Base-by-base conservation (phyloP, 495 filamentous ascomycete species). In the Opeltia flavorubescens region DNA sequence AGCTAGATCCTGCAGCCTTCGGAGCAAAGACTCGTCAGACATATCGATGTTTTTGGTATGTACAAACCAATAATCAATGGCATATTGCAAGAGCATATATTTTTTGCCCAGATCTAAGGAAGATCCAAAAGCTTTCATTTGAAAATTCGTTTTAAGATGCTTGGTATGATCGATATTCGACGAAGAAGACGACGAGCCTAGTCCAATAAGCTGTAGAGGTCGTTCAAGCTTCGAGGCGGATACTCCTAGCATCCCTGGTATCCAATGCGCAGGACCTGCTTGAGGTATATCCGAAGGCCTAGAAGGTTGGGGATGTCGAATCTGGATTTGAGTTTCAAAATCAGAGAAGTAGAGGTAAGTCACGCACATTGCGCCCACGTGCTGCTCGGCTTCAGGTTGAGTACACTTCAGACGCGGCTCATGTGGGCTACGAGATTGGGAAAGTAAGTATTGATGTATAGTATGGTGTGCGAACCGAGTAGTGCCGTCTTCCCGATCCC, bases 401-500 rank as follows among this genome's bases (percentile, higher is more conserved):
- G 9, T 6, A 12, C 39, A 40, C 18, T 46, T 15, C 21, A 34
- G 25, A 12, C 8, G 7, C 11, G n/a, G n/a, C n/a, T 35, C 11
- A 25, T 30, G 13, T 15, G 28, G 13, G 13, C 13, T 15, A 20
- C 7, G 7, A 2, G 28, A 12, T 15, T 42, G 31, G 24, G 39
- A 8, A 9, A 41, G 38, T 8, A 28, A 23, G 42, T 50, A 63
- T 46, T 59, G 52, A 24, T 46, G 55, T 5, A 62, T 52, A n/a
- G 64, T 62, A 7, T 61, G 44, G 51, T 66, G 63, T 27, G 59
- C 62, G 24, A 65, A 64, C 11, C 59, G 61, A 8, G 60, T 58
- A 27, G 42, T 52, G 11, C 38, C 23, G 20, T 57, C 49, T 23
- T 46, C 36, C 4, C 50, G 43, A 45, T 64, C 60, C n/a, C 55